Base-by-base conservation (phyloP, 768 basidiomycete genomes). In the Kondoa subrosea region DNA sequence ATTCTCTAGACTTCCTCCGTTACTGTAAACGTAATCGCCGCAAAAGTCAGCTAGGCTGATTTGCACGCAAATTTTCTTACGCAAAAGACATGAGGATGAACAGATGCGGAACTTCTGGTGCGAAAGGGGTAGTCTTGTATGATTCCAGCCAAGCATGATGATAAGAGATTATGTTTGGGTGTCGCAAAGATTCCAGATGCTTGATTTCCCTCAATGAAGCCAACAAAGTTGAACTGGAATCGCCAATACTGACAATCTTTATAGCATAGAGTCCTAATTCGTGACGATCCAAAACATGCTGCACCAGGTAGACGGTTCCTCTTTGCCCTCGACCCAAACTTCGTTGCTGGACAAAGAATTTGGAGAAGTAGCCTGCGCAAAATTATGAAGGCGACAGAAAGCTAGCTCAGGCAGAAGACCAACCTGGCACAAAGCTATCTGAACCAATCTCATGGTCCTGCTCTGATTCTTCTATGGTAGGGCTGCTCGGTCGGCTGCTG, bases 281-380 rank as follows among this genome's bases (percentile, higher is more conserved):
- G 73, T 91, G 92, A 8, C 87, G 89, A 67, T 95, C 88, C 34
- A 96, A 79, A 26, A 91, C 81, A 77, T 93, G 91, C 84, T 91
- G 87, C 73, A 89, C 92, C 1, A 93, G 80, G 75, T 81, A 95
- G 0, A 97, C 92, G 29, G 82, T 87, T 1, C 93, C 92, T 73
- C 91, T 90, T 0, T 91, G 91, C 57, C 92, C 92, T 89, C 95
- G 92, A 0, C 92, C 92, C 3, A 97, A 80, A 68, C 85, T 83
- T 69, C 82, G 84, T 71, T 92, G 89, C 73, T 95, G 91, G 67
- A 85, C 83, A 74, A 97, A 97, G 79, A 93, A 97, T 0, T 88
- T 50, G 12, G 27, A 30, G 56, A 68, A 71, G 64, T 71, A 71
- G 2, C 70, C 70, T 56, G 68, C 68, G 4, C 32, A 27, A 33